phyloP scores from a whole-genome alignment of 2,329 filamentous ascomycete species.

The Talaromyces sp. region DNA sequence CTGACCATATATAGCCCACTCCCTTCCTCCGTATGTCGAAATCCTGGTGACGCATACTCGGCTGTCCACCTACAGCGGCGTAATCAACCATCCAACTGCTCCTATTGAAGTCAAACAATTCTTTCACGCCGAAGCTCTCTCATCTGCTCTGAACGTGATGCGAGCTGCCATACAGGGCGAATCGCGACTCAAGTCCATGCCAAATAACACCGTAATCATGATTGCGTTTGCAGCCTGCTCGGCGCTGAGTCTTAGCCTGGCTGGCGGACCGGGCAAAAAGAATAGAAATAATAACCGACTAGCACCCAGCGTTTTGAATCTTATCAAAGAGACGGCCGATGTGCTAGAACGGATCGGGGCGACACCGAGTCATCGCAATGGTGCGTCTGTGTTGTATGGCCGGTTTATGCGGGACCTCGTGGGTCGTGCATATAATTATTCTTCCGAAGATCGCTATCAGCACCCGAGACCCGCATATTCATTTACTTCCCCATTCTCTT shows the following conservation, averaged over 20 bases:
- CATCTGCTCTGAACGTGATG: conserved; percentile 70
- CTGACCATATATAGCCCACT: conserved; percentile 42
- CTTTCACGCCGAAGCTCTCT: conserved; percentile 67
- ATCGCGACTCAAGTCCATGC: conserved; percentile 66
- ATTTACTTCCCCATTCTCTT: conserved; percentile 2
- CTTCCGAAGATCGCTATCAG: neutral
- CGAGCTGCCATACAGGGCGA: conserved; percentile 70
- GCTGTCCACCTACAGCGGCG: conserved; percentile 68
- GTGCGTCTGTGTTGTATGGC: conserved; percentile 59
- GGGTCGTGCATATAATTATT: conserved; percentile 25
- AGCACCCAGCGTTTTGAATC: conserved; percentile 58
- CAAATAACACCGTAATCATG: conserved; percentile 75
- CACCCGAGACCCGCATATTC: neutral
- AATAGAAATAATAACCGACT: conserved; percentile 34
- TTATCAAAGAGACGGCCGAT: conserved; percentile 65
- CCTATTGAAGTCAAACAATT: conserved; percentile 67
- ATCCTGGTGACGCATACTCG: conserved; percentile 69
- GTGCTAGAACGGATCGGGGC: conserved; percentile 66
- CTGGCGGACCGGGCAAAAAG: conserved; percentile 52
- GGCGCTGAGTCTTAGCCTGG: conserved; percentile 60
- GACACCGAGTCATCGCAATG: conserved; percentile 62
- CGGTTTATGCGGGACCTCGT: conserved; percentile 51
- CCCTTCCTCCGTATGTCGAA: conserved; percentile 67
- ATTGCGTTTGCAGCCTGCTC: conserved; percentile 71
- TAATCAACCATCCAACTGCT: conserved; percentile 70